These are phyloP conservation scores for Penicillium canariense DNA, from an alignment of 495 filamentous ascomycete genomes.

Conservation along the genomic window DNA sequence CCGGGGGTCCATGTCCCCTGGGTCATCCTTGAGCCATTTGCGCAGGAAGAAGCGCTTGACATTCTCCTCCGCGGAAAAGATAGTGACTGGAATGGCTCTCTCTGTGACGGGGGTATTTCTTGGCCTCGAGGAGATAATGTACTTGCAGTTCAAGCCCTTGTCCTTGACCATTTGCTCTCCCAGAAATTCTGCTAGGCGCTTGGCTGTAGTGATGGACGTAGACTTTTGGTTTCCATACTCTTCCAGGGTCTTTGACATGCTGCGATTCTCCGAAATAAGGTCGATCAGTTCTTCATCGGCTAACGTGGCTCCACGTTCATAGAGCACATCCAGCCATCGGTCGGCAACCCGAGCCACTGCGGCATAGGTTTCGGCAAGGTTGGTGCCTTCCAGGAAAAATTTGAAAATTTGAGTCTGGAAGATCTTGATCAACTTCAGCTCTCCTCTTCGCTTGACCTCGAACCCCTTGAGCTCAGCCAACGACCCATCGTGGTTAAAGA, in stretches of 20 bases:
- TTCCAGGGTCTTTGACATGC: constrained; percentile 92
- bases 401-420: constrained; percentile 99
- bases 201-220: constrained; percentile 97
- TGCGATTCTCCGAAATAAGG: constrained; percentile 97
- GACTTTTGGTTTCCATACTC: constrained; percentile 96
- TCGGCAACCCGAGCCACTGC: constrained; percentile 95
- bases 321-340: constrained; percentile 89
- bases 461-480: constrained; percentile 98
- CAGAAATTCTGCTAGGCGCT: constrained; percentile 89
- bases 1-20: constrained; percentile 86
- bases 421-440: constrained; percentile 99
- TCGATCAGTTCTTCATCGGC: constrained; percentile 97
- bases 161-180: constrained; percentile 99
- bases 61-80: constrained; percentile 88
- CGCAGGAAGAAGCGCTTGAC: constrained; percentile 87
- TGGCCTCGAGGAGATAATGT: constrained; percentile 89
- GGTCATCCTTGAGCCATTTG: constrained; percentile 95
- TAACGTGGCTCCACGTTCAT: constrained; percentile 79
- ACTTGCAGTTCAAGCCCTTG: constrained; percentile 98
- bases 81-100: constrained; percentile 89
- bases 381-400: constrained; percentile 91
- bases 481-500: constrained; percentile 97
- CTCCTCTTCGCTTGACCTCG: constrained; percentile 95
- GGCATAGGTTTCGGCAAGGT: constrained; percentile 82
- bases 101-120: constrained; percentile 91